Evolutionary conservation across 2,329 filamentous ascomycete species (phyloP), one percentile per base, ranked within the genome.

Genomic region (Xylaria hypoxylon): DNA sequence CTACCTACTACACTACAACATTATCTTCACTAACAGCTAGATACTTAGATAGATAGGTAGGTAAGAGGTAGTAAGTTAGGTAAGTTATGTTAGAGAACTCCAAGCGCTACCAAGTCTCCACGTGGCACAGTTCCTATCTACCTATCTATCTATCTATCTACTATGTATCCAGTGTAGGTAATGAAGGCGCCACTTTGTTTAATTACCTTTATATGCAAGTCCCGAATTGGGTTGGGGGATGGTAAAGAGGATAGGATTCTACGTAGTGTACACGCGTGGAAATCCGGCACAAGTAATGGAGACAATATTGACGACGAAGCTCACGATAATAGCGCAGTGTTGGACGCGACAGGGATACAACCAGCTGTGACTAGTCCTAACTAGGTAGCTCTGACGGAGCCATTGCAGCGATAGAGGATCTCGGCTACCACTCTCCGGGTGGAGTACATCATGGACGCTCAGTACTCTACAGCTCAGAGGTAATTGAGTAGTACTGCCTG

Each of bases 301-400:
- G 51, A 17, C 1, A 55, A 40, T 28, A 59, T 44, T 51, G 55
- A 65, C 62, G 55, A 68, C 48, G 44, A 62, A 68, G 59, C 66
- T 67, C 64, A 66, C 67, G 67, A 68, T 67, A 68, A 66, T 62
- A 62, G 40, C 53, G 61, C 64, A 66, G 50, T 8, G 63, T 66
- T 15, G 55, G 52, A 68, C 51, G 31, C 33, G 44, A 50, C 55
- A 66, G 63, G 65, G 62, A 48, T 65, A 3, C 1, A 3, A 2
- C 38, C 38, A 15, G 24, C 35, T 15, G 5, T 19, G 6, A 42
- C 64, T 62, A 51, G 24, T 51, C 53, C 40, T 17, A 24, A 31
- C 19, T 51, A 51, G 53, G 64, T 55, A 66, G 59, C n/a, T 53
- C 59, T 63, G 53, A 63, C 48, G 48, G 48, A 62, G 53, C 59